Conservation (phyloP, 257 asterid species). For the Scutellaria minor region DNA sequence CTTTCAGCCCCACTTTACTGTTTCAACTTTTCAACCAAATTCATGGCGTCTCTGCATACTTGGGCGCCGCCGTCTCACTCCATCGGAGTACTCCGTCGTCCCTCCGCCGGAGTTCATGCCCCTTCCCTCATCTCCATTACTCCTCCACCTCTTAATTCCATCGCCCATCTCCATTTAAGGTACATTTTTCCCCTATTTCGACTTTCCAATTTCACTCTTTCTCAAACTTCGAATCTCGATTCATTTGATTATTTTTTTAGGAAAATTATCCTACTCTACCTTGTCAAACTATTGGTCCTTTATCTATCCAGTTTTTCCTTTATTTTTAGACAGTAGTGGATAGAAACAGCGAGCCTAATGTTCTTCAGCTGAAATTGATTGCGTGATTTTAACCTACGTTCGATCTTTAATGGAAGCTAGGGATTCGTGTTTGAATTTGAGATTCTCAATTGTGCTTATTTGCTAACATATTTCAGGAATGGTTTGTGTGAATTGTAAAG, state of each 20-base stretch:
- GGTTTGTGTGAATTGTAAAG: neutral
- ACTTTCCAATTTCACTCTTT: neutral
- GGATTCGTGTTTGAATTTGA: neutral
- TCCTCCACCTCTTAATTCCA: conserved; percentile 19
- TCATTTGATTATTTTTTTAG: too few relatives aligned
- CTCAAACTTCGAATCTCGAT: neutral
- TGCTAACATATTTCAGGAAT: neutral
- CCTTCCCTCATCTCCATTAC: conserved; percentile 8
- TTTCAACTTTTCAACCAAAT: neutral
- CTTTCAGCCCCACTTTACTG: neutral
- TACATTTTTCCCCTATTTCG: conserved; percentile 14
- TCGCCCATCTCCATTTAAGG: conserved; percentile 37
- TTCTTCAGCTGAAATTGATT: conserved; percentile 27
- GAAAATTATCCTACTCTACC: too few relatives aligned
- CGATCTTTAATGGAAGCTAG: neutral
- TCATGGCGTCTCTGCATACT: conserved; percentile 46
- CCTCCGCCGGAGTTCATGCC: conserved; percentile 32
- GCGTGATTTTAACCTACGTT: neutral
- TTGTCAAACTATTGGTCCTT: too few relatives aligned
- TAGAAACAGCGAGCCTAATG: too few relatives aligned
- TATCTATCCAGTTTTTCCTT: too few relatives aligned
- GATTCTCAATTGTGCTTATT: neutral
- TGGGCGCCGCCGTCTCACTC: conserved; percentile 37
- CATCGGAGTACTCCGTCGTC: conserved; percentile 38
- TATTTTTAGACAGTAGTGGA: too few relatives aligned